Percentiles rank a stretch among this genome's conserved stretches.
phyloP scores from a whole-genome alignment of 768 basidiomycete species.

The Pulveroboletus sp. region DNA sequence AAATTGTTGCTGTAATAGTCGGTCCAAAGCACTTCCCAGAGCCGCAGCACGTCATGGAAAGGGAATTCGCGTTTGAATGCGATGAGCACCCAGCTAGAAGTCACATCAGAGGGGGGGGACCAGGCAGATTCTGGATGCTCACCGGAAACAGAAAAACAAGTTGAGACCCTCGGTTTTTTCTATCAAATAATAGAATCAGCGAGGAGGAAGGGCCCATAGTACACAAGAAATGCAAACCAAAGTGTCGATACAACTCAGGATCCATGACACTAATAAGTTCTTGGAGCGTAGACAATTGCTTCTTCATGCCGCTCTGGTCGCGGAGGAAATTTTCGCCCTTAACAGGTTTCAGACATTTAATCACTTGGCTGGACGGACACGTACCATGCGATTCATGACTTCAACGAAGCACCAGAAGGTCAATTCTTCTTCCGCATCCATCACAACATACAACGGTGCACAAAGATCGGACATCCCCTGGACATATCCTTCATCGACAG shows the following conservation, averaged over 20 bases:
- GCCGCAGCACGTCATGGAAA: constrained; percentile 81
- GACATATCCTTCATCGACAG: constrained; percentile 71
- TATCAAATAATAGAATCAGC: constrained; percentile 32
- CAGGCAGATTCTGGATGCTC: constrained; percentile 23
- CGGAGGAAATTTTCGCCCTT: constrained; percentile 94
- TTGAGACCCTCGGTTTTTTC: constrained; percentile 89
- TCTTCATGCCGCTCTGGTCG: constrained; percentile 98
- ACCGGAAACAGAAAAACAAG: constrained; percentile 98
- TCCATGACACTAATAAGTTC: constrained; percentile 93
- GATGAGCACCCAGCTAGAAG: constrained; percentile 80
- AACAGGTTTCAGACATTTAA: constrained; percentile 5
- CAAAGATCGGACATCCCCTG: constrained; percentile 99
- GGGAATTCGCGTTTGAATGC: constrained; percentile 96
- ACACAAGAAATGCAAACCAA: constrained; percentile 47
- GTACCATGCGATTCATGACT: constrained; percentile 93
- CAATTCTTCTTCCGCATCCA: constrained; percentile 83
- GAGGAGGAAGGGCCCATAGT: background rate
- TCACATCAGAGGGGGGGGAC: background rate
- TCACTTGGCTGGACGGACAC: constrained; percentile 22
- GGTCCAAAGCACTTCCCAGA: constrained; percentile 96
- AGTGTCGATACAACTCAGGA: constrained; percentile 88
- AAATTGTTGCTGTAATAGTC: constrained; percentile 87
- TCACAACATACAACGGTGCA: constrained; percentile 89
- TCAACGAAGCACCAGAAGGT: constrained; percentile 97
- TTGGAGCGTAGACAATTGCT: constrained; percentile 85